A percentile compares a stretch with the other conserved stretches of the same genome.
Conservation (phyloP, 139 green algal genomes). For the Tetraselmis chui region DNA sequence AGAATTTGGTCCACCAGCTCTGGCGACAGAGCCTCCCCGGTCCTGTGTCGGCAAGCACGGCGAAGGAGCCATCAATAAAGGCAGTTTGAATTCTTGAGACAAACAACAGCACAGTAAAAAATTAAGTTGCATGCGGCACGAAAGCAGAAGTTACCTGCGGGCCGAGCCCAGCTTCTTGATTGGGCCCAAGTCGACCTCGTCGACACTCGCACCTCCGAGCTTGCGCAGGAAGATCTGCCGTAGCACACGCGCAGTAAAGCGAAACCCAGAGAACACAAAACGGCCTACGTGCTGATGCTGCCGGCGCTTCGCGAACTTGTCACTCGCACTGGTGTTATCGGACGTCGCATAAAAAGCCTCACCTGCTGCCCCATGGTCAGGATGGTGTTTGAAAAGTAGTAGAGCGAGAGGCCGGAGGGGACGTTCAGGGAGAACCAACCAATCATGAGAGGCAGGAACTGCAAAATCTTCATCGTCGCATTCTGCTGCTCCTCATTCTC, state of each 20-base stretch:
- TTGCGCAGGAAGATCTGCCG: constrained; percentile 70
- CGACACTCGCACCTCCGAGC: constrained; percentile 58
- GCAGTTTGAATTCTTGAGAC: no score
- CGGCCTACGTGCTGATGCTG: not conserved
- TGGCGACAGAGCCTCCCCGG: not conserved
- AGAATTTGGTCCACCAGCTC: not conserved
- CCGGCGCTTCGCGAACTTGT: not conserved
- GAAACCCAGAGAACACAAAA: not conserved
- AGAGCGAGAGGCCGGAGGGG: constrained; percentile 75
- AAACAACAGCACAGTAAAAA: no score
- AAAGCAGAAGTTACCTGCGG: no score
- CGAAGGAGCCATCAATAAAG: no score
- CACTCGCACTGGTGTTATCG: not conserved
- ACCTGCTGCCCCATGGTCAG: constrained; percentile 62
- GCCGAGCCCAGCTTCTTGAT: constrained; percentile 58
- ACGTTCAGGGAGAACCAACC: constrained; percentile 87
- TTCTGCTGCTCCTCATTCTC: constrained; percentile 36
- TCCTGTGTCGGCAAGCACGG: no score
- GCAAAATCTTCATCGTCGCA: not conserved
- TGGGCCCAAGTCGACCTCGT: constrained; percentile 52
- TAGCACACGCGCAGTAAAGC: not conserved
- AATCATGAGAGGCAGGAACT: constrained; percentile 74
- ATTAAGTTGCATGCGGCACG: no score
- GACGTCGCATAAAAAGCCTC: not conserved
- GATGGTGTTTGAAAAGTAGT: constrained; percentile 85